Evolutionary conservation across 495 filamentous ascomycete genomes (phyloP).

Genomic region (Penicillium riverlandense): DNA sequence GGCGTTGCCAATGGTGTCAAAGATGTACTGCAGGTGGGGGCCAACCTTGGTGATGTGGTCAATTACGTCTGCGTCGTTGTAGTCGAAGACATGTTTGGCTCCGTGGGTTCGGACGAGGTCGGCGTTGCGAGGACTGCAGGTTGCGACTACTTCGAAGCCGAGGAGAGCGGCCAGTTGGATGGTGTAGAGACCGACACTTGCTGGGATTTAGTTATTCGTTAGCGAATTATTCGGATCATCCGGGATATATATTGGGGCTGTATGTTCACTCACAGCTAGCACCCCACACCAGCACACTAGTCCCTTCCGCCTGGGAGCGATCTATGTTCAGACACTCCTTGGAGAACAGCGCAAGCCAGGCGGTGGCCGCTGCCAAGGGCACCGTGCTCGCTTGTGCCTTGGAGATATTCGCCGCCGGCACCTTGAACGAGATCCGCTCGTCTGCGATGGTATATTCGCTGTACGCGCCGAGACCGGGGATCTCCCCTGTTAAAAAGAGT

Average conservation of each 20-base stretch:
- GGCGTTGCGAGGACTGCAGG: conserved; percentile 45
- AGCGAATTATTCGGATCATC: not conserved
- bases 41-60: conserved; percentile 11
- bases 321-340: conserved; percentile 14
- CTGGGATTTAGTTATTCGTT: not conserved
- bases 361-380: conserved; percentile 19
- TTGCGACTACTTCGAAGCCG: conserved; percentile 32
- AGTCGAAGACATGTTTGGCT: conserved; percentile 47
- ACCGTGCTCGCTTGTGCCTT: conserved; percentile 16
- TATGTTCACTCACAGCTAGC: conserved; percentile 14
- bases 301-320: conserved; percentile 1
- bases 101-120: conserved; percentile 40
- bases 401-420: conserved; percentile 9
- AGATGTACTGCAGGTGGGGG: conserved; percentile 9
- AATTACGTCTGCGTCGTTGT: conserved; percentile 20
- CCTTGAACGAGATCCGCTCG: conserved; percentile 17
- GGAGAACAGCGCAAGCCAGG: conserved; percentile 24
- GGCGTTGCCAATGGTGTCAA: conserved; percentile 23
- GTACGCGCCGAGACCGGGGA: conserved; percentile 11
- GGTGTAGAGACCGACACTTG: conserved; percentile 25
- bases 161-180: conserved; percentile 20
- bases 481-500: conserved; percentile 4
- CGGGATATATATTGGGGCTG: conserved; percentile 1
- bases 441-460: conserved; percentile 18
- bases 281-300: conserved; percentile 22